These are phyloP conservation scores for Prunus kanzakura DNA, from an alignment of 306 rosid species.

Conservation along the genomic window DNA sequence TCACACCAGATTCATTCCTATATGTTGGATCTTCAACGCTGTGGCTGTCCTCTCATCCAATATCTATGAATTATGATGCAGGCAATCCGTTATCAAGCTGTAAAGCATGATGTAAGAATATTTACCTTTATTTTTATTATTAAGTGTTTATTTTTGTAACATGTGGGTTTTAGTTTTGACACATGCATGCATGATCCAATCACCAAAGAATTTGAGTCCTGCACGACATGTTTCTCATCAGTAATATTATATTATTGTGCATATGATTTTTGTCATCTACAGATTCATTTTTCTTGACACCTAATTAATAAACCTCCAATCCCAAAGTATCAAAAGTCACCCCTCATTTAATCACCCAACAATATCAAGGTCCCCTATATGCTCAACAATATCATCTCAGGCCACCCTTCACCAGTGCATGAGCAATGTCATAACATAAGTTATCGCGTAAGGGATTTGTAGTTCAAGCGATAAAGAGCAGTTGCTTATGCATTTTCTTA, in stretches of 20 bases:
- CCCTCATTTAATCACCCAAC: neutral
- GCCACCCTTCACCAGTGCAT: neutral
- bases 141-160: conserved; percentile 1
- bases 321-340: neutral
- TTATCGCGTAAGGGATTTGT: fast-evolving
- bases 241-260: conserved; percentile 11
- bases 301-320: neutral
- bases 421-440: neutral
- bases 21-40: conserved; percentile 8
- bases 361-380: neutral
- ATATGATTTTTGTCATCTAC: neutral
- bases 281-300: conserved; percentile 2
- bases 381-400: neutral
- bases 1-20: neutral
- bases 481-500: fast-evolving
- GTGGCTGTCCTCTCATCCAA: neutral
- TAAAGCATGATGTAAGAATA: conserved; percentile 41
- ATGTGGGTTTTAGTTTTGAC: conserved; percentile 39
- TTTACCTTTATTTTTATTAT: conserved; percentile 12
- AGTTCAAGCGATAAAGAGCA: too few relatives aligned
- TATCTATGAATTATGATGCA: conserved; percentile 15
- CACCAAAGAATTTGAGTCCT: conserved; percentile 49
- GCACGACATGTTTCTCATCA: conserved; percentile 47
- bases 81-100: conserved; percentile 43
- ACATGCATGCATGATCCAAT: conserved; percentile 29